Evolutionary conservation across 148 eudicot genomes (phyloP), one percentile per base, ranked within the genome.

Genomic region (Simmondsia chinensis): DNA sequence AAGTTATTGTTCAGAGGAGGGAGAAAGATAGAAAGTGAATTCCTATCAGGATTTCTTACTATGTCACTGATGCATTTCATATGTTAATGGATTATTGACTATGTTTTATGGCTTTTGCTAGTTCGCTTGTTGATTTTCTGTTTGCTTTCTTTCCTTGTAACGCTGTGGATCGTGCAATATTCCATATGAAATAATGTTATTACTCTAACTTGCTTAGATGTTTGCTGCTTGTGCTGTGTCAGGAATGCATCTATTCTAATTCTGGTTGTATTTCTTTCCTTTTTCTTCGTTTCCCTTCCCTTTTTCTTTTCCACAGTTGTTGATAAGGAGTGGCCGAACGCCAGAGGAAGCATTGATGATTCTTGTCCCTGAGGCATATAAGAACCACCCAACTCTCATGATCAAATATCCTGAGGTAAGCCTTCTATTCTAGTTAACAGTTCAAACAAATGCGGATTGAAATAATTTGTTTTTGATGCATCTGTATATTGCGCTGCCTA

Each of bases 311-410:
- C 14, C 50, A 50, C 73, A 91, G 99, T 75, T 91, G 56, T 71
- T 91, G 38, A 80, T 91, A 57, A 80, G 94, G 75, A 79, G 99
- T 82, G 99, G 99, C 11, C 99, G 99, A 33, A 34, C 67, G 33
- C 72, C 99, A 13, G 83, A 86, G 70, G 99, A 91, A 75, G 83
- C 96, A 49, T 56, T 91, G 35, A 91, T 91, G 99, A 73, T 86
- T 73, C 89, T 91, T 35, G 99, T 91, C 23, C 99, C 99, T 34
- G 99, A 91, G 79, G 99, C 96, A 15, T 91, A 91, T 61, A 76
- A 91, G 61, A 82, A 91, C 47, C 99, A 91, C 64, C 99, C 99
- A 21, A 91, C 99, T 12, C 63, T 91, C 60, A 5, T 50, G 39
- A 82, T 91, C 39, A 86, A 82, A 70, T 91, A 86, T 63, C 96